Conservation (phyloP, 176 grass and related monocot genomes). For the Aegilops tauschii region DNA sequence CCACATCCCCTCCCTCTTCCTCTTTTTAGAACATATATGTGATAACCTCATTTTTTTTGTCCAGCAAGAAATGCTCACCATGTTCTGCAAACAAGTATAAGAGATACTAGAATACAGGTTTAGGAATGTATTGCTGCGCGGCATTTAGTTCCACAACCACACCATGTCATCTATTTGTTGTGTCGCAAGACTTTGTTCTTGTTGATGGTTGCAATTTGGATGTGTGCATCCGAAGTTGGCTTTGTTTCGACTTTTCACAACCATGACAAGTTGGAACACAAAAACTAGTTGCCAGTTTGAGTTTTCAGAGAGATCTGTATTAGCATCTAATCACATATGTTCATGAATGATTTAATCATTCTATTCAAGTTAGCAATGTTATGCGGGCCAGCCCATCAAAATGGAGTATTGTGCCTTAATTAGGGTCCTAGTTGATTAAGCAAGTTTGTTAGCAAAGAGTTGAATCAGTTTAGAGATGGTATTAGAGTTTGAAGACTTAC, state of each 20-base stretch:
- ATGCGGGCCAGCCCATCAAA: background rate
- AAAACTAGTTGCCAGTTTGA: background rate
- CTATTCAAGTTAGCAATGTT: background rate
- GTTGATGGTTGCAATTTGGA: background rate
- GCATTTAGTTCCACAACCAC: slow-evolving; percentile 8
- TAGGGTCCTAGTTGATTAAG: too few species aligned
- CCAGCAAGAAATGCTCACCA: slow-evolving; percentile 5
- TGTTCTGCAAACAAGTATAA: slow-evolving; percentile 1
- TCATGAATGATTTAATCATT: background rate
- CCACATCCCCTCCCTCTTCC: background rate
- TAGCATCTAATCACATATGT: background rate
- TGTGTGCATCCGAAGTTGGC: background rate
- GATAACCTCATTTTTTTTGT: background rate
- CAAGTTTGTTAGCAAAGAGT: too few species aligned
- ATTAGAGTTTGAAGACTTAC: too few species aligned
- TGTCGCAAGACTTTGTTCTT: background rate
- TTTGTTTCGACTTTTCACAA: background rate
- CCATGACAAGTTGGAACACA: slow-evolving; percentile 3
- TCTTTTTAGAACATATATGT: background rate
- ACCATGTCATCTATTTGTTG: background rate
- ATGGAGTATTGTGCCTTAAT: too few species aligned
- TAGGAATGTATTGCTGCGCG: background rate
- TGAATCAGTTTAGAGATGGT: too few species aligned
- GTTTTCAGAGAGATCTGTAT: background rate
- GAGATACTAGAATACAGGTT: slow-evolving; percentile 5